Conservation (phyloP, 163 green algal genomes). For the Chlamydomonas reinhardtii region DNA sequence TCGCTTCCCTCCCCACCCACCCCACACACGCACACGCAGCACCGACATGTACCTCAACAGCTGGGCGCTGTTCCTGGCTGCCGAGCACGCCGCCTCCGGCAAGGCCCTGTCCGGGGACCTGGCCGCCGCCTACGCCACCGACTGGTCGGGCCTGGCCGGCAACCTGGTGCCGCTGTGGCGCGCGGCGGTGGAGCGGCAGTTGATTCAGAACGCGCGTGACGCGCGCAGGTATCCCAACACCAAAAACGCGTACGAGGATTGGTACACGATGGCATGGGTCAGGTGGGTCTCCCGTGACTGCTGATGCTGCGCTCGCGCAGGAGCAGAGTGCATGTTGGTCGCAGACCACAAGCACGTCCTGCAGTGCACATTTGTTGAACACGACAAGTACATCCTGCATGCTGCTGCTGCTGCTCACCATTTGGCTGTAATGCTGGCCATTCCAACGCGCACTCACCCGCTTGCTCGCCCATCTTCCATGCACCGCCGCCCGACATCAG, state of each 20-base stretch:
- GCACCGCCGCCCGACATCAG: neutral
- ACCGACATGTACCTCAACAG: conserved; percentile 53
- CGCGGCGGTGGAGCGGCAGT: conserved; percentile 38
- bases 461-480: neutral
- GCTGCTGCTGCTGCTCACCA: too few species aligned
- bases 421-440: too few species aligned
- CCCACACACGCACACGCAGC: neutral
- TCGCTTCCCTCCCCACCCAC: neutral
- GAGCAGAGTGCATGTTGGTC: too few species aligned
- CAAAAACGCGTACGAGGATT: conserved; percentile 39
- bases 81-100: neutral
- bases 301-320: neutral
- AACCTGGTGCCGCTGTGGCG: conserved; percentile 12
- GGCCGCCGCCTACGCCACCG: neutral
- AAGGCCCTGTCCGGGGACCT: neutral
- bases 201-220: conserved; percentile 48
- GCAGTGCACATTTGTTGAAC: too few species aligned
- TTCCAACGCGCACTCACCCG: too few species aligned
- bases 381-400: too few species aligned
- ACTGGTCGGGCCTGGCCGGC: neutral
- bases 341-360: too few species aligned
- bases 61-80: conserved; percentile 53
- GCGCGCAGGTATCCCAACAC: neutral
- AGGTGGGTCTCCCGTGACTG: neutral
- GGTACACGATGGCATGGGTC: conserved; percentile 56